Evolutionary conservation across 164 flowering plant genomes (phyloP), one percentile per base, ranked within the genome.

Genomic region (Stephania japonica): DNA sequence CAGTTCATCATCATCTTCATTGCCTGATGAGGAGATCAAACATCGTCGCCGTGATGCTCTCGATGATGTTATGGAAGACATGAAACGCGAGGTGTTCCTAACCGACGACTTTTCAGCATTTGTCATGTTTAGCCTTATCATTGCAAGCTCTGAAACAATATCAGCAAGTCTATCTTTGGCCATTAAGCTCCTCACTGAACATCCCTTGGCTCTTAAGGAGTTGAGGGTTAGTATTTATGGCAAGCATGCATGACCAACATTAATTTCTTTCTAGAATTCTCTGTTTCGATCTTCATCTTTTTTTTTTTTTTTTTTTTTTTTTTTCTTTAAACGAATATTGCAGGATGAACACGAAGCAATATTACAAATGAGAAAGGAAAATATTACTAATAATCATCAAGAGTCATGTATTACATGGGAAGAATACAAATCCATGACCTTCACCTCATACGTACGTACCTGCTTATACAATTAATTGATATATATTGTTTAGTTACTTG

Each of bases 21-120:
- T 4, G 38, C 38, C 38, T 42, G 23, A 9, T 38, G 88, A 90
- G 2, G 79, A 86, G 72, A 84, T 82, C 70, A 32, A 70, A 8
- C 77, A 78, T 47, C 4, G 16, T 0, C 21, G 21, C 8, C 63
- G 23, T 56, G 63, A 56, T n/a, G 63, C n/a, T n/a, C 23, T 56
- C 18, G 63, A 56, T 21, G 63, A 56, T 56, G 23, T 56, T 56
- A 56, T 56, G 63, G 63, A 56, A 16, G 63, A 56, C 63, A 56
- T 56, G 63, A 56, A 56, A 56, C 63, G n/a, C n/a, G 21, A 56
- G n/a, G 23, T 0, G 23, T 56, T 56, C 63, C 63, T 18, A 18
- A 56, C 23, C 3, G 63, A 56, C 63, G 63, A 56, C 5, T n/a
- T 56, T 18, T 19, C 63, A 5, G 63, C 7, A 6, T 18, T 56